These are phyloP conservation scores for Pseudogymnoascus destructans DNA, from an alignment of 2,329 filamentous ascomycete species.

Conservation along the genomic window DNA sequence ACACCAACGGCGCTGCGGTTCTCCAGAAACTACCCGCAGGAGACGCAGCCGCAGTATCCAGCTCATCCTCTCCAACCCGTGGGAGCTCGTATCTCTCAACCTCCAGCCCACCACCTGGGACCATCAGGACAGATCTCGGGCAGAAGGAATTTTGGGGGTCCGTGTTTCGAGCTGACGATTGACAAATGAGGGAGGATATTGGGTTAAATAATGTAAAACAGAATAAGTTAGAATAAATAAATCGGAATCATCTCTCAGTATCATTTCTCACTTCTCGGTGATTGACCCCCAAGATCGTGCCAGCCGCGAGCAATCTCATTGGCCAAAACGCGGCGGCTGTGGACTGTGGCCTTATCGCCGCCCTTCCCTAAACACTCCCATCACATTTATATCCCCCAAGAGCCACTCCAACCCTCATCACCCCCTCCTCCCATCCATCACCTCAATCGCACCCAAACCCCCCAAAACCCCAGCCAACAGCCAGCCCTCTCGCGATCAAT, in stretches of 20 bases:
- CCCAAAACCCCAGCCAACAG: background rate
- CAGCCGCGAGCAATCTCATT: background rate
- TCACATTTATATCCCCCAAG: background rate
- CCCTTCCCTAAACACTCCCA: background rate
- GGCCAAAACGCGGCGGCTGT: background rate
- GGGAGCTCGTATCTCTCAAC: slow-evolving; percentile 22
- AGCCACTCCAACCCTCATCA: background rate
- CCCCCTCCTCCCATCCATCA: background rate
- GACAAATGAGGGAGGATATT: background rate
- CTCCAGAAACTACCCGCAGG: slow-evolving; percentile 19
- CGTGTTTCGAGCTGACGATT: background rate
- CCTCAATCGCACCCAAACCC: background rate
- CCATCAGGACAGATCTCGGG: background rate
- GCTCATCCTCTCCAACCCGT: slow-evolving; percentile 28
- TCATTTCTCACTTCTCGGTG: background rate
- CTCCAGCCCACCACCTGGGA: slow-evolving; percentile 23
- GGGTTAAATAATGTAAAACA: background rate
- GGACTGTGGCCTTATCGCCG: slow-evolving; percentile 5
- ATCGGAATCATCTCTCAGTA: background rate
- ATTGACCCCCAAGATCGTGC: background rate
- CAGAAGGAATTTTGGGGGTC: background rate
- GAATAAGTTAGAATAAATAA: background rate
- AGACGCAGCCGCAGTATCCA: slow-evolving; percentile 20
- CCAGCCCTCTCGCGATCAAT: background rate
- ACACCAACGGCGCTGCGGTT: slow-evolving; percentile 15